Evolutionary conservation across 23 red algal species (phyloP).

Genomic region (Gracilaria caudata): DNA sequence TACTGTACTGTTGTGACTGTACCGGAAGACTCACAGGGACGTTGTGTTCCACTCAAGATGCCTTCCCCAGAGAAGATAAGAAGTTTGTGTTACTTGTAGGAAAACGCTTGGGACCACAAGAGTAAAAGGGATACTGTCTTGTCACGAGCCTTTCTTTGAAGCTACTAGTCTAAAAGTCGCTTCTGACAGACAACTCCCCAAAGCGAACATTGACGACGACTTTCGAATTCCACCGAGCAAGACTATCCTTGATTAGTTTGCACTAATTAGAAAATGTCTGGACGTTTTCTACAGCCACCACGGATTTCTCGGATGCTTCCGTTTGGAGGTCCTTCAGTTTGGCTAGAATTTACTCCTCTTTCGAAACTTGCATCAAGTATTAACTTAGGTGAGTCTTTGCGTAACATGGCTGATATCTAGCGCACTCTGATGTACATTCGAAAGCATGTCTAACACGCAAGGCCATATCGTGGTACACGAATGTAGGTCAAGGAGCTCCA

Average conservation of each 20-base stretch:
- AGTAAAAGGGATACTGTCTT: too few species aligned
- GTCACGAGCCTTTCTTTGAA: too few species aligned
- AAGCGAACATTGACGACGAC: background rate
- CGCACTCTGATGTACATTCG: background rate
- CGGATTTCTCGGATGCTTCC: conserved; percentile 41
- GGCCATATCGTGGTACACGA: background rate
- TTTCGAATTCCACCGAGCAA: background rate
- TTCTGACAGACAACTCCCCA: background rate
- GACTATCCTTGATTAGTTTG: background rate
- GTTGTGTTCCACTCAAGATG: too few species aligned
- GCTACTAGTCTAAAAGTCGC: too few species aligned
- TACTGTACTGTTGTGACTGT: too few species aligned
- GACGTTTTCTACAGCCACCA: conserved; percentile 39
- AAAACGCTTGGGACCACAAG: too few species aligned
- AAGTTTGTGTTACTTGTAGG: too few species aligned
- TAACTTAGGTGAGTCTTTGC: conserved; percentile 78
- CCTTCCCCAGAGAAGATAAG: too few species aligned
- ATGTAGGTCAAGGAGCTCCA: conserved; percentile 57
- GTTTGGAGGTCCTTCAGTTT: conserved; percentile 71
- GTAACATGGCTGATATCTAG: background rate
- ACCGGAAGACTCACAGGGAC: too few species aligned
- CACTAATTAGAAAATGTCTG: background rate
- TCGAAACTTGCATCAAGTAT: conserved; percentile 59
- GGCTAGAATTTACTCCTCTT: conserved; percentile 91
- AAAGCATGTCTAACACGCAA: background rate